Conservation (phyloP, 352 stramenopile genomes). For the Phytophthora fragariae region DNA sequence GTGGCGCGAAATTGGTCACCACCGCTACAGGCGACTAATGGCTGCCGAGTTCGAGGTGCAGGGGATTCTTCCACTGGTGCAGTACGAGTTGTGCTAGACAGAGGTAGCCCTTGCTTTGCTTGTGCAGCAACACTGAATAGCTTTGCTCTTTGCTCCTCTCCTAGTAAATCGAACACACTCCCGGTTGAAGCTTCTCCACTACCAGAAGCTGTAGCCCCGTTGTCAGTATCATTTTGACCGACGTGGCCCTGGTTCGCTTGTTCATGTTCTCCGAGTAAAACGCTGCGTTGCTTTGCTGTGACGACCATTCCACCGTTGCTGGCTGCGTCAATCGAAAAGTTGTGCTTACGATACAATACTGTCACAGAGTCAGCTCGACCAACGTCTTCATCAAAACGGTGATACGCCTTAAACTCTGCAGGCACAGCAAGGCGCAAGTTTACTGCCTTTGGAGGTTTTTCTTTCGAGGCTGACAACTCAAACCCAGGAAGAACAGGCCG, state of each 20-base stretch:
- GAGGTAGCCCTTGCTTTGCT: constrained; percentile 34
- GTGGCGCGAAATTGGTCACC: constrained; percentile 72
- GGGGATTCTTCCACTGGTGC: constrained; percentile 8
- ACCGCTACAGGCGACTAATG: constrained; percentile 38
- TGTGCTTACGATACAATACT: constrained; percentile 61
- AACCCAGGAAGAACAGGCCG: constrained; percentile 67
- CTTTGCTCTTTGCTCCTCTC: constrained; percentile 51
- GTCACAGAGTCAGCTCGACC: constrained; percentile 30
- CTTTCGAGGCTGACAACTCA: constrained; percentile 44
- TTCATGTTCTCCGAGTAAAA: constrained; percentile 41
- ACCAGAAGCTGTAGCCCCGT: not conserved
- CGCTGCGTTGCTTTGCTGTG: constrained; percentile 61
- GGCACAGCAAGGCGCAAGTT: constrained; percentile 60
- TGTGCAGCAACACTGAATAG: constrained; percentile 50
- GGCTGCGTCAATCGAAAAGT: constrained; percentile 57
- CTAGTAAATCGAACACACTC: constrained; percentile 76
- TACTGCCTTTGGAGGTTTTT: constrained; percentile 57
- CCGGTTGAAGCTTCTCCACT: constrained; percentile 5
- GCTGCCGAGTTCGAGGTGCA: constrained; percentile 40
- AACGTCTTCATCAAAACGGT: constrained; percentile 54
- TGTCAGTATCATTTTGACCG: not conserved
- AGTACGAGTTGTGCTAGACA: not conserved
- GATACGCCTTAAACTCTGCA: constrained; percentile 51
- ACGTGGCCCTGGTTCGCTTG: not conserved
- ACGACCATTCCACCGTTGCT: constrained; percentile 41